These are phyloP conservation scores for Nemania diffusa DNA, from an alignment of 2,329 filamentous ascomycete genomes.

Conservation along the genomic window DNA sequence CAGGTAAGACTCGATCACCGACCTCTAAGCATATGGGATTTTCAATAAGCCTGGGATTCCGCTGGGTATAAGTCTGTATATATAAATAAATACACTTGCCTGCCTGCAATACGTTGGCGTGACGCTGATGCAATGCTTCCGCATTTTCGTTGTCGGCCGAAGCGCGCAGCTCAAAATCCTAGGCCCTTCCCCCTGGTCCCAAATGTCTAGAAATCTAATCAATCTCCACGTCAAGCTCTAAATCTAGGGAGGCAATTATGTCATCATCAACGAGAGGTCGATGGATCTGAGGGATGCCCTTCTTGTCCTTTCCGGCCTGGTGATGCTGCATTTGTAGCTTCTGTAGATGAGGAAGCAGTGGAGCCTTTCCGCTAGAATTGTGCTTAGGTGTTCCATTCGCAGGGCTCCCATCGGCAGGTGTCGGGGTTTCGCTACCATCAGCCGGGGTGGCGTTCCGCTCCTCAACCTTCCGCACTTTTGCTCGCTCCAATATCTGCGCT, in stretches of 20 bases:
- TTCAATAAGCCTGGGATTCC: neutral
- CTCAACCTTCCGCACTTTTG: conserved; percentile 68
- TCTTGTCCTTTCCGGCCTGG: conserved; percentile 67
- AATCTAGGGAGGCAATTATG: conserved; percentile 86
- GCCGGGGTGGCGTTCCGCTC: conserved; percentile 67
- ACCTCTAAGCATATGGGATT: neutral
- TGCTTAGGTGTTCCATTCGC: conserved; percentile 64
- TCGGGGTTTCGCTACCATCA: conserved; percentile 60
- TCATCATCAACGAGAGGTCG: conserved; percentile 90
- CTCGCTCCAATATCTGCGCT: conserved; percentile 85
- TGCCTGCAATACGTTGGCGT: neutral
- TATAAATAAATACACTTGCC: conserved; percentile 2
- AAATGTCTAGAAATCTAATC: conserved; percentile 51
- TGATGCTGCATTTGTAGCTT: conserved; percentile 65
- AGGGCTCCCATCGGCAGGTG: conserved; percentile 63
- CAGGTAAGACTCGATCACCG: neutral
- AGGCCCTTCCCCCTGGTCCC: too few species aligned
- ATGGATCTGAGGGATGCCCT: conserved; percentile 74
- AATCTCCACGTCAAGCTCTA: conserved; percentile 93
- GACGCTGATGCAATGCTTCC: neutral
- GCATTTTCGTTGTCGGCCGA: neutral
- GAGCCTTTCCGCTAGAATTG: conserved; percentile 53
- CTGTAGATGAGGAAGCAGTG: conserved; percentile 62
- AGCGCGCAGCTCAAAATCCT: neutral
- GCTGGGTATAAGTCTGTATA: neutral